Evolutionary conservation across 2,329 filamentous ascomycete genomes (phyloP), one percentile per base, ranked within the genome.

Genomic region (Fusarium denticulatum): DNA sequence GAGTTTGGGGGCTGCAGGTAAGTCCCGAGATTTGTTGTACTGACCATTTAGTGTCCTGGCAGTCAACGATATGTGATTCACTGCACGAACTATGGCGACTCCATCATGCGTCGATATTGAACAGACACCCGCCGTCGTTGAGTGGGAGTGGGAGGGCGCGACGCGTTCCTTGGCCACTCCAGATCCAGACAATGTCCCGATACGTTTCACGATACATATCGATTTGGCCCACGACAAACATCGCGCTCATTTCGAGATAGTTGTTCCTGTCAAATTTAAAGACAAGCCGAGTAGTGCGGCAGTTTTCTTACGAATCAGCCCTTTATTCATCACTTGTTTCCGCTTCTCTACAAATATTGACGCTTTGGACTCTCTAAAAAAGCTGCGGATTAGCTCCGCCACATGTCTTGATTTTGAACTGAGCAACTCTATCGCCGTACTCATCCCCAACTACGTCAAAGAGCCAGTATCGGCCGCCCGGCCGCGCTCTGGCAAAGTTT

Each of bases 201-300:
- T 66, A 47, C 65, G 32, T 7, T 30, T 66, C 8, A 68, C 61
- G 6, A 28, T 55, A 22, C 53, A 40, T 28, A 42, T 39, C 18
- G 49, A 52, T 36, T 36, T 18, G 6, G 36, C 49, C 32, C 5
- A 52, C n/a, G 47, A 66, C 26, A 28, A 16, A 3, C 26, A 55
- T n/a, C 34, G 34, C n/a, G 67, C 34, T 6, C 64, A 60, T 3
- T 70, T 70, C 42, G 67, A 70, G 24, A 40, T 69, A 24, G 15
- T 49, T 6, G 16, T 70, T 20, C 67, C 67, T n/a, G 24, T 69
- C 43, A 63, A 50, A 24, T 55, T 69, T 28, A 70, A 69, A 45
- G 67, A 53, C 46, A 42, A 56, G 22, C 26, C 30, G 14, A 45
- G 36, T 37, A 45, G 42, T 47, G 45, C 59, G n/a, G 65, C 66